Percentiles rank a stretch among this genome's conserved stretches.
These are phyloP conservation scores for Craterostigma plantagineum DNA, from an alignment of 257 asterid species.

Conservation along the genomic window DNA sequence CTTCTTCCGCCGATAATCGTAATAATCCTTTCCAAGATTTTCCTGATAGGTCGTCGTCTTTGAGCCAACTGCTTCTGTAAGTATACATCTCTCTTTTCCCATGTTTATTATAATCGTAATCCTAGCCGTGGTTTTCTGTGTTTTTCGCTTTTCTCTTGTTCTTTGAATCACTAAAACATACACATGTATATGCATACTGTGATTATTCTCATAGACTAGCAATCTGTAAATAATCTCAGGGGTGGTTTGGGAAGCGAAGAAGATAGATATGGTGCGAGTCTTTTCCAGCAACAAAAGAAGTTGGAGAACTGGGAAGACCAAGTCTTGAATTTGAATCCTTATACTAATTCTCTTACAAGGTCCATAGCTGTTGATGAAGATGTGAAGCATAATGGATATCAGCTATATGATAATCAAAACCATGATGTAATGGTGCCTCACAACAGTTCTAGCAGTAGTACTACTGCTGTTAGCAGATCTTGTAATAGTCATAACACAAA, in stretches of 20 bases:
- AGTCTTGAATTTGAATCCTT: constrained; percentile 23
- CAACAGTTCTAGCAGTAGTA: no score
- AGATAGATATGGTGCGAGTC: constrained; percentile 16
- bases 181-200: neutral
- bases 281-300: constrained; percentile 31
- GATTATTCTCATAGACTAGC: no score
- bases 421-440: constrained; percentile 8
- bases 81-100: constrained; percentile 15
- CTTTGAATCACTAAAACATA: neutral
- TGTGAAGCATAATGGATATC: constrained; percentile 28
- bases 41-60: constrained; percentile 37
- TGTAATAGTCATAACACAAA: no score
- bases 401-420: constrained; percentile 15
- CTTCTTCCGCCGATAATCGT: neutral
- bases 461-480: no score
- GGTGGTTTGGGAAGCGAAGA: constrained; percentile 25
- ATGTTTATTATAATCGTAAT: no score
- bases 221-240: constrained; percentile 13
- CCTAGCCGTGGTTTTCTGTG: no score
- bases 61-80: constrained; percentile 60
- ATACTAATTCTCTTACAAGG: constrained; percentile 10
- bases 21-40: constrained; percentile 22
- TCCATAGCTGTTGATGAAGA: constrained; percentile 3
- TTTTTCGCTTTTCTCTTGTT: no score
- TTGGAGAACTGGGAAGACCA: constrained; percentile 52